Conservation (phyloP, 1,284 basidiomycete species). For the Malassezia equina region DNA sequence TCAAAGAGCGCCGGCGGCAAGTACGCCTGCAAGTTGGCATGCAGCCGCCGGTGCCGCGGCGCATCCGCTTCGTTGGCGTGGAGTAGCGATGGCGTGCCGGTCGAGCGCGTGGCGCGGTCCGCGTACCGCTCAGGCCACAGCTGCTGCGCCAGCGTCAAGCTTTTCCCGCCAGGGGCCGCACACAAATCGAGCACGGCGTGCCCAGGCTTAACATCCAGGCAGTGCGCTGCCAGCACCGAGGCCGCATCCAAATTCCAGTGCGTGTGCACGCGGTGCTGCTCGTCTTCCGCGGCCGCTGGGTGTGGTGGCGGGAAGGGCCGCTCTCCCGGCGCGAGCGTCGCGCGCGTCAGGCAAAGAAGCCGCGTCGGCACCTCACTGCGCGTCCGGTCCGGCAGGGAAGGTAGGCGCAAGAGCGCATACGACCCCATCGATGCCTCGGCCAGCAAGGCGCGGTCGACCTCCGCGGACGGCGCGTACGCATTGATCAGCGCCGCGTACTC, state of each 20-base stretch:
- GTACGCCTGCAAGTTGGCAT: conserved; percentile 1
- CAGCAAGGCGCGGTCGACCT: conserved; percentile 2
- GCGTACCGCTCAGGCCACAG: conserved; percentile 8
- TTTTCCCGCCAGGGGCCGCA: conserved; percentile 7
- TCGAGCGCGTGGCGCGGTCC: not conserved
- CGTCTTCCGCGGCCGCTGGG: not conserved
- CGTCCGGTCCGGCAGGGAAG: not conserved
- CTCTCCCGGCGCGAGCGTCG: not conserved
- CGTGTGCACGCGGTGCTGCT: conserved; percentile 1
- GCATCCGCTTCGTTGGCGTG: conserved; percentile 8
- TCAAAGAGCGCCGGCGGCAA: conserved; percentile 1
- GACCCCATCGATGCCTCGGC: not conserved
- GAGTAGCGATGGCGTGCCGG: not conserved
- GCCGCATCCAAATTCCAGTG: conserved; percentile 12
- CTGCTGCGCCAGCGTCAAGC: conserved; percentile 2
- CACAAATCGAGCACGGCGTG: conserved; percentile 12
- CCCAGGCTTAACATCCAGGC: conserved; percentile 5
- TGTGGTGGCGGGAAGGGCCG: conserved; percentile 2
- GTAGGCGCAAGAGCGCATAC: conserved; percentile 4
- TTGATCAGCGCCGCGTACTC: conserved; percentile 9
- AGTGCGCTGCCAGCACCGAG: conserved; percentile 7
- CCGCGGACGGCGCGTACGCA: conserved; percentile 5
- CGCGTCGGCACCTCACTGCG: not conserved
- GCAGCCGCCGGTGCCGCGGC: not conserved
- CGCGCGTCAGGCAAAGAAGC: conserved; percentile 1